A percentile compares a stretch with the other conserved stretches of the same genome.
Evolutionary conservation across 352 stramenopile species (phyloP).

Genomic region (Aphanomyces invadans): DNA sequence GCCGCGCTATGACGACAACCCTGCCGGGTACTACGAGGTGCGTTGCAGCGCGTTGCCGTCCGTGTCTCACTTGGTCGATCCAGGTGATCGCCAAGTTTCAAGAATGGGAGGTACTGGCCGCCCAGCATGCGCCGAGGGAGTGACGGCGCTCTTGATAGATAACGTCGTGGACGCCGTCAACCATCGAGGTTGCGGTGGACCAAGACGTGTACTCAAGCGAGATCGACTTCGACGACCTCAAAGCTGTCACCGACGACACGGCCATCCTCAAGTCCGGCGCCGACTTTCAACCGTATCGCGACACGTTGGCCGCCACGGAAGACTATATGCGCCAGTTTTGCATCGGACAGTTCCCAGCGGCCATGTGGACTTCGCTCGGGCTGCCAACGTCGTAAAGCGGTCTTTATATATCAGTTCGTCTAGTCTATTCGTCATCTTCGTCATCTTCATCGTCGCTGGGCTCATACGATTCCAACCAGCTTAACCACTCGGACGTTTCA

Average conservation of each 20-base stretch:
- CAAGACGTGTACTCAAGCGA: neutral
- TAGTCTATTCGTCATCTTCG: conserved; percentile 44
- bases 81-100: conserved; percentile 57
- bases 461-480: conserved; percentile 73
- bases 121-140: too few relatives aligned
- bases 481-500: conserved; percentile 71
- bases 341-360: neutral
- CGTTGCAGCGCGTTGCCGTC: conserved; percentile 10
- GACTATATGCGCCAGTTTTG: conserved; percentile 1
- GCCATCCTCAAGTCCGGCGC: neutral
- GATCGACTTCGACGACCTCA: neutral
- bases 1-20: conserved; percentile 42
- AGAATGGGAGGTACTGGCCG: conserved; percentile 42
- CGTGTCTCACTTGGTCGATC: neutral
- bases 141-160: too few relatives aligned
- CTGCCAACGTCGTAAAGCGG: too few relatives aligned
- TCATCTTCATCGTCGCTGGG: conserved; percentile 57
- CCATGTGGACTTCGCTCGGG: conserved; percentile 1
- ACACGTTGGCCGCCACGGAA: neutral
- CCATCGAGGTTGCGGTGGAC: neutral
- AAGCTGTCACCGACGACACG: neutral
- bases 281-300: neutral
- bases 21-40: conserved; percentile 49
- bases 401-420: too few relatives aligned
- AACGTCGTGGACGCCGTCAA: neutral